Evolutionary conservation across 78 protist genomes (phyloP).

Genomic region (Isochrysis galbana): DNA sequence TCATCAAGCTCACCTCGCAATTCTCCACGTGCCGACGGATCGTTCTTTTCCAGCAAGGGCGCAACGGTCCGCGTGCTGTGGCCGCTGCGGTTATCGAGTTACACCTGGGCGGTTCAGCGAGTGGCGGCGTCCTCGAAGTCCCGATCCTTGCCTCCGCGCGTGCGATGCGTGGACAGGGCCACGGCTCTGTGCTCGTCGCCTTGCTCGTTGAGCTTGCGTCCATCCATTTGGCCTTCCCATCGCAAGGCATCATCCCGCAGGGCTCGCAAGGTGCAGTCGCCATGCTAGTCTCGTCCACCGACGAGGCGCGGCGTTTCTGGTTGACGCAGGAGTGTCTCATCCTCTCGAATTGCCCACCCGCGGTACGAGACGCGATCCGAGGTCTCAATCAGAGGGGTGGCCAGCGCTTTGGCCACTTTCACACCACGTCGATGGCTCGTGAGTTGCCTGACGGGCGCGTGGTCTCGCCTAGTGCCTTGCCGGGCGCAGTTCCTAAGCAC

Average conservation of each 20-base stretch:
- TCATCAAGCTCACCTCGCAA: not conserved
- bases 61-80: not conserved
- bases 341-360: not conserved
- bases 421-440: not conserved
- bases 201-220: not conserved
- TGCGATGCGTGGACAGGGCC: not conserved
- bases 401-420: not conserved
- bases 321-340: not conserved
- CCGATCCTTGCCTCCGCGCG: not conserved
- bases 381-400: not conserved
- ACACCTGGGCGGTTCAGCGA: not conserved
- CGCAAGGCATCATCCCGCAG: not conserved
- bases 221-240: not conserved
- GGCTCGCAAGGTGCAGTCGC: not conserved
- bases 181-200: not conserved
- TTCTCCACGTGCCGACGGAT: not conserved
- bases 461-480: not conserved
- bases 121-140: not conserved
- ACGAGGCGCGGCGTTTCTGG: conserved; percentile 11
- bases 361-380: not conserved
- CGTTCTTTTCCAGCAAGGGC: not conserved
- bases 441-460: not conserved
- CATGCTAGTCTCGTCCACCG: conserved; percentile 2
- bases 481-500: no score
- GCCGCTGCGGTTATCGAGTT: conserved; percentile 14